Conservation (phyloP, 2,329 filamentous ascomycete genomes). For the Colletotrichum noveboracense region DNA sequence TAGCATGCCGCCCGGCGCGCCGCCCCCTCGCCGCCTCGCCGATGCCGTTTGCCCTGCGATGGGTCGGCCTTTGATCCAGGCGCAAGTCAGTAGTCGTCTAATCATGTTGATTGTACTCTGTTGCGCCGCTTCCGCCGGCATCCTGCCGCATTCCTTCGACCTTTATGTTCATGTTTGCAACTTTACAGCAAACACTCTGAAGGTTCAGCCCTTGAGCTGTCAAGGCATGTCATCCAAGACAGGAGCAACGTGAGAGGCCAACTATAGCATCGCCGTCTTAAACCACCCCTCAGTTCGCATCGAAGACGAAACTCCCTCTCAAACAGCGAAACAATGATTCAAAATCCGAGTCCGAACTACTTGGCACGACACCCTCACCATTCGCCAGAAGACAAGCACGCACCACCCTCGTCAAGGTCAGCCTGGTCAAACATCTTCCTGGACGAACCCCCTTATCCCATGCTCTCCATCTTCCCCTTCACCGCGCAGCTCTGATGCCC, state of each 20-base stretch:
- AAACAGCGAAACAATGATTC: neutral
- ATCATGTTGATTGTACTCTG: neutral
- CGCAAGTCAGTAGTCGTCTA: neutral
- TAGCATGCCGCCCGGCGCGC: neutral
- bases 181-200: neutral
- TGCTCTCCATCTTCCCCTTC: neutral
- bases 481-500: neutral
- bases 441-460: neutral
- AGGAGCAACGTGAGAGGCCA: neutral
- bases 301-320: neutral
- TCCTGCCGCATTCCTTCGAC: neutral
- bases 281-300: neutral
- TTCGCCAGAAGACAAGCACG: neutral
- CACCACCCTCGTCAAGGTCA: neutral
- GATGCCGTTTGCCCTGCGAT: neutral
- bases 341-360: conserved; percentile 5
- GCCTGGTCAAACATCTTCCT: neutral
- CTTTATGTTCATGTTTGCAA: neutral
- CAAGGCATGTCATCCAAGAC: neutral
- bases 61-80: neutral
- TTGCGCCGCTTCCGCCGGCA: neutral
- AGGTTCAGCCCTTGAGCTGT: neutral
- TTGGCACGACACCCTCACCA: conserved; percentile 3
- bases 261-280: neutral
- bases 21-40: neutral